Evolutionary conservation across 805 yeast species (phyloP).

Genomic region (Metschnikowia lunata): DNA sequence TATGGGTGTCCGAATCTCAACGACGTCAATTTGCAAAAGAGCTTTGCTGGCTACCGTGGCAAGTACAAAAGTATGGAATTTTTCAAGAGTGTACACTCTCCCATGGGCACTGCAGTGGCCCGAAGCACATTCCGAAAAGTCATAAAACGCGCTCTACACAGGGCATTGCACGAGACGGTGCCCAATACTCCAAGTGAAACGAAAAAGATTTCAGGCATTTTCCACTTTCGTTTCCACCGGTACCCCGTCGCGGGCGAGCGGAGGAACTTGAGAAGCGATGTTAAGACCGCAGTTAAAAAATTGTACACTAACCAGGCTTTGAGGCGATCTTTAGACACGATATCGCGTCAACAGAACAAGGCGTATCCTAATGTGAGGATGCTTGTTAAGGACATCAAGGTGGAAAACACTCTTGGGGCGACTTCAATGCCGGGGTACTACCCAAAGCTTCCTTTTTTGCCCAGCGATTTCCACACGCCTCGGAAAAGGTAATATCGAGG

Average conservation of each 20-base stretch:
- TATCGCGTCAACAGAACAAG: constrained; percentile 5
- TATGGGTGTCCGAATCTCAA: constrained; percentile 27
- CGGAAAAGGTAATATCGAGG: background rate
- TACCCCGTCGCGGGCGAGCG: constrained; percentile 7
- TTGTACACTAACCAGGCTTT: constrained; percentile 5
- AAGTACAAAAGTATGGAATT: constrained; percentile 18
- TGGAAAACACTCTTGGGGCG: constrained; percentile 15
- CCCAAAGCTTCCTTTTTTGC: constrained; percentile 16
- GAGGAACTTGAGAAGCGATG: background rate
- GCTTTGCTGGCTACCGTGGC: constrained; percentile 26
- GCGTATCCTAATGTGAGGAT: background rate
- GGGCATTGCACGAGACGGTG: constrained; percentile 9
- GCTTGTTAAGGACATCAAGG: constrained; percentile 5
- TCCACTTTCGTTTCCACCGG: constrained; percentile 10
- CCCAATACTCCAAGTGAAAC: constrained; percentile 4
- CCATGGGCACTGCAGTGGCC: constrained; percentile 32
- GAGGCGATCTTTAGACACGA: background rate
- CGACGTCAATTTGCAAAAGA: constrained; percentile 19
- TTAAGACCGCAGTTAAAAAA: constrained; percentile 10
- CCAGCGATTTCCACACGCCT: background rate
- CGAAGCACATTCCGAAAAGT: constrained; percentile 24
- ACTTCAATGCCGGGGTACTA: constrained; percentile 11
- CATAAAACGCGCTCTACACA: constrained; percentile 29
- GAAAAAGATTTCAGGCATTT: constrained; percentile 14
- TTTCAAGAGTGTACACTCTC: constrained; percentile 24